phyloP scores from a whole-genome alignment of 768 basidiomycete genomes.

The Suillus luteus region DNA sequence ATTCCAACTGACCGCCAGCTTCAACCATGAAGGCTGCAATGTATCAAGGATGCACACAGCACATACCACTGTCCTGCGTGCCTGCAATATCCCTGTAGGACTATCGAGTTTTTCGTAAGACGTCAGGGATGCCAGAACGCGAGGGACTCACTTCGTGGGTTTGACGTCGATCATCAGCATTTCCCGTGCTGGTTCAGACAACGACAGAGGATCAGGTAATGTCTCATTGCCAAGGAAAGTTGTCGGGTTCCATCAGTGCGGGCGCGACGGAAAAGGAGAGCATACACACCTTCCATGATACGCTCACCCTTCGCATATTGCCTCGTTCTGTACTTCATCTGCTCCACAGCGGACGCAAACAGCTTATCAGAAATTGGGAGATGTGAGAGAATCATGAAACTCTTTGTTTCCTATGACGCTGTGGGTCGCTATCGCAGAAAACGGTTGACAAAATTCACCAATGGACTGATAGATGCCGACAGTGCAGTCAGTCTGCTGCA shows the following conservation, averaged over 20 bases:
- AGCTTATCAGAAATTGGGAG: conserved; percentile 40
- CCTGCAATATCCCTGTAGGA: conserved; percentile 54
- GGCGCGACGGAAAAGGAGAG: neutral
- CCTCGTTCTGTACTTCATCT: conserved; percentile 84
- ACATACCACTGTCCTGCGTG: conserved; percentile 35
- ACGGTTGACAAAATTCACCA: conserved; percentile 46
- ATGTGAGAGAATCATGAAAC: conserved; percentile 69
- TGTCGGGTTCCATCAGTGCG: conserved; percentile 26
- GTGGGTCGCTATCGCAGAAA: conserved; percentile 7
- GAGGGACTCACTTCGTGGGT: conserved; percentile 17
- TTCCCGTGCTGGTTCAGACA: conserved; percentile 56
- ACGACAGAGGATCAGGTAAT: conserved; percentile 13
- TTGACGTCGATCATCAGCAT: conserved; percentile 51
- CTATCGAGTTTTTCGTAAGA: conserved; percentile 38
- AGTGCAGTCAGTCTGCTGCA: conserved; percentile 55
- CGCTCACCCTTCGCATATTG: conserved; percentile 81
- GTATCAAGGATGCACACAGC: conserved; percentile 55
- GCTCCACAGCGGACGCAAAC: conserved; percentile 62
- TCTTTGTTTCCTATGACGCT: conserved; percentile 80
- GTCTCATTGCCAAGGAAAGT: conserved; percentile 53
- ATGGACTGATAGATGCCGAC: conserved; percentile 94
- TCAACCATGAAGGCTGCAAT: conserved; percentile 63
- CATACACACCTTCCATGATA: conserved; percentile 68
- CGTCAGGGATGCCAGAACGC: neutral
- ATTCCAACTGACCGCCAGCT: conserved; percentile 50